Evolutionary conservation across 805 yeast genomes (phyloP).

Genomic region (Pichia exigua): DNA sequence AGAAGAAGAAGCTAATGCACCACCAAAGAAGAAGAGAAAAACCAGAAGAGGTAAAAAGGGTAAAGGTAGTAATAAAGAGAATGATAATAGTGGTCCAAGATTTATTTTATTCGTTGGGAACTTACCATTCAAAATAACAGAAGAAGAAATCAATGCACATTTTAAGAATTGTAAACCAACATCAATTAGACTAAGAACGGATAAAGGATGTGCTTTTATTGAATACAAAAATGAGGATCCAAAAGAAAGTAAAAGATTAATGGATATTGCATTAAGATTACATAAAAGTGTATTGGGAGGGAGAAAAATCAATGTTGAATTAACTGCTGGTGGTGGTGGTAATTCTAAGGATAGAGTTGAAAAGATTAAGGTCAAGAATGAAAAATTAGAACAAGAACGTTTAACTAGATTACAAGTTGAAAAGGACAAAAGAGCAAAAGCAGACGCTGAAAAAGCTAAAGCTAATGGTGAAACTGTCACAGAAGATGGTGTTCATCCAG

Average conservation of each 20-base stretch:
- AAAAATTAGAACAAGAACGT: slow-evolving; percentile 64
- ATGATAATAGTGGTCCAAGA: slow-evolving; percentile 42
- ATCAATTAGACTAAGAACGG: slow-evolving; percentile 66
- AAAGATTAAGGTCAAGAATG: slow-evolving; percentile 76
- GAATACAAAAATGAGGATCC: slow-evolving; percentile 48
- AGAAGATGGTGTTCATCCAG: slow-evolving; percentile 49
- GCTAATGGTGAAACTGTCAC: slow-evolving; percentile 11
- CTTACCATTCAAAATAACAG: slow-evolving; percentile 64
- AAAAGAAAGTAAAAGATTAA: slow-evolving; percentile 65
- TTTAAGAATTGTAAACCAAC: slow-evolving; percentile 71
- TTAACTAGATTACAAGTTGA: slow-evolving; percentile 45
- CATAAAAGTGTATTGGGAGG: slow-evolving; percentile 67
- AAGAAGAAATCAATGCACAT: slow-evolving; percentile 57
- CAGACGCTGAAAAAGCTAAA: slow-evolving; percentile 22
- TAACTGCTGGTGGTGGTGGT: slow-evolving; percentile 98
- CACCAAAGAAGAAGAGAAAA: slow-evolving; percentile 55
- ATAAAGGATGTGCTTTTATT: slow-evolving; percentile 86
- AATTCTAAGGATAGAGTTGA: slow-evolving; percentile 59
- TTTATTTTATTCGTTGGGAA: slow-evolving; percentile 88
- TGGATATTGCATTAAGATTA: slow-evolving; percentile 78
- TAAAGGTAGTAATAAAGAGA: slow-evolving; percentile 34
- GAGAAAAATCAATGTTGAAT: slow-evolving; percentile 86
- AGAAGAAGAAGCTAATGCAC: slow-evolving; percentile 22
- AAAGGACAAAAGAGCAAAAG: slow-evolving; percentile 30
- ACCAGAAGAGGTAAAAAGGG: slow-evolving; percentile 75